Evolutionary conservation across 176 grass and related monocot genomes (phyloP).

Genomic region (Oryza brachyantha): DNA sequence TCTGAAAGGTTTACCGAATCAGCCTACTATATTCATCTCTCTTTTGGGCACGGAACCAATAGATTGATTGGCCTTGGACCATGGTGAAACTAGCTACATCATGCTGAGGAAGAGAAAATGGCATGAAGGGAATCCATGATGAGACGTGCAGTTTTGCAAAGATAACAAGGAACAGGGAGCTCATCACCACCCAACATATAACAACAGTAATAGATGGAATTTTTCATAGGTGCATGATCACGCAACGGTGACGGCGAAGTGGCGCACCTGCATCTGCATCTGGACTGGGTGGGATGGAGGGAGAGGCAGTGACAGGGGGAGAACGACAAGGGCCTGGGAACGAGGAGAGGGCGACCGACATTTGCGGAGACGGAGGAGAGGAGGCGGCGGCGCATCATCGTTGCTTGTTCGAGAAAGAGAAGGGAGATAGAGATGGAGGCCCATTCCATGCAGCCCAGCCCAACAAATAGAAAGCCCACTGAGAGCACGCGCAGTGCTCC

Average conservation of each 20-base stretch:
- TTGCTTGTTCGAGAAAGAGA: neutral
- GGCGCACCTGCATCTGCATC: constrained; percentile 54
- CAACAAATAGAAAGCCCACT: no score
- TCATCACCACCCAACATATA: neutral
- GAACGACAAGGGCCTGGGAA: constrained; percentile 7
- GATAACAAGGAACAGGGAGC: neutral
- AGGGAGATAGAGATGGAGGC: neutral
- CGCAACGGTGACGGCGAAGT: constrained; percentile 51
- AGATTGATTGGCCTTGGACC: neutral
- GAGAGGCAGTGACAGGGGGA: neutral
- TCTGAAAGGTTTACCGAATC: neutral
- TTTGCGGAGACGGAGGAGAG: constrained; percentile 47
- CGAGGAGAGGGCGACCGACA: neutral
- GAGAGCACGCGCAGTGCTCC: no score
- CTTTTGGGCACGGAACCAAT: neutral
- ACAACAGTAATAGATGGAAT: neutral
- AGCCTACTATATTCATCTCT: neutral
- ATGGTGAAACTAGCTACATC: neutral
- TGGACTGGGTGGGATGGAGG: constrained; percentile 15
- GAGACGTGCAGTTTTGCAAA: neutral
- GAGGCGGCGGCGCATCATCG: no score
- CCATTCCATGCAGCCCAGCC: neutral
- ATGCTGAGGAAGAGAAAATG: neutral
- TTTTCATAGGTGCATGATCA: neutral
- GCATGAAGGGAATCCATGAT: neutral